A percentile compares a stretch with the other conserved stretches of the same genome.
Conservation (phyloP, 1,284 basidiomycete genomes). For the Phlebopus sp. region DNA sequence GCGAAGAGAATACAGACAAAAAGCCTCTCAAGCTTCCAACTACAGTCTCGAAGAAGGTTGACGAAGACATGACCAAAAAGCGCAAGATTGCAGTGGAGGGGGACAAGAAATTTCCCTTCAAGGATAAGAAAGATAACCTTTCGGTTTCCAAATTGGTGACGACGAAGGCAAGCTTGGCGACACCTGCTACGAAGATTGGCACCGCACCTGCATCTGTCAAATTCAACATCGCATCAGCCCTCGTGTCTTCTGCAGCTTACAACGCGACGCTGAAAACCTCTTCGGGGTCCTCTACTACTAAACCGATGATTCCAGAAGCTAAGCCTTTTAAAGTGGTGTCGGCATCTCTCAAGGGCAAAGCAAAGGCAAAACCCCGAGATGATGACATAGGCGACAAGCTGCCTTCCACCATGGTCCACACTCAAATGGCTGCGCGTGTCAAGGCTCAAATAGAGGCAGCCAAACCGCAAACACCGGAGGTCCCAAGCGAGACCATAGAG, state of each 20-base stretch:
- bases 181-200: constrained; percentile 31
- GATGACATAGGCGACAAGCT: constrained; percentile 47
- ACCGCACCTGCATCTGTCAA: constrained; percentile 27
- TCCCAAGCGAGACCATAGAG: constrained; percentile 80
- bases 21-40: constrained; percentile 42
- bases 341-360: constrained; percentile 46
- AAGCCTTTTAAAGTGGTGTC: constrained; percentile 36
- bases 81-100: constrained; percentile 53
- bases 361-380: constrained; percentile 40
- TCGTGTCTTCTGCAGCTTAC: constrained; percentile 33
- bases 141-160: constrained; percentile 33
- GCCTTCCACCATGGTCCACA: constrained; percentile 62
- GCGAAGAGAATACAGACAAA: constrained; percentile 72
- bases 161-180: constrained; percentile 33
- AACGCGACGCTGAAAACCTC: constrained; percentile 30
- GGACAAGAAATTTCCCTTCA: constrained; percentile 56
- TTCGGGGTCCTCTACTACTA: constrained; percentile 19
- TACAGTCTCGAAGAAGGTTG: constrained; percentile 53
- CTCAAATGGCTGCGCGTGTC: constrained; percentile 64
- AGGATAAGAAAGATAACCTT: constrained; percentile 39
- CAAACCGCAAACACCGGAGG: constrained; percentile 44
- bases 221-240: constrained; percentile 14
- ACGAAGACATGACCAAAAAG: constrained; percentile 71
- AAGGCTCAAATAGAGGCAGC: constrained; percentile 66
- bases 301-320: constrained; percentile 27